Evolutionary conservation across 2,329 filamentous ascomycete genomes (phyloP).

Genomic region (Juglanconis sp.): DNA sequence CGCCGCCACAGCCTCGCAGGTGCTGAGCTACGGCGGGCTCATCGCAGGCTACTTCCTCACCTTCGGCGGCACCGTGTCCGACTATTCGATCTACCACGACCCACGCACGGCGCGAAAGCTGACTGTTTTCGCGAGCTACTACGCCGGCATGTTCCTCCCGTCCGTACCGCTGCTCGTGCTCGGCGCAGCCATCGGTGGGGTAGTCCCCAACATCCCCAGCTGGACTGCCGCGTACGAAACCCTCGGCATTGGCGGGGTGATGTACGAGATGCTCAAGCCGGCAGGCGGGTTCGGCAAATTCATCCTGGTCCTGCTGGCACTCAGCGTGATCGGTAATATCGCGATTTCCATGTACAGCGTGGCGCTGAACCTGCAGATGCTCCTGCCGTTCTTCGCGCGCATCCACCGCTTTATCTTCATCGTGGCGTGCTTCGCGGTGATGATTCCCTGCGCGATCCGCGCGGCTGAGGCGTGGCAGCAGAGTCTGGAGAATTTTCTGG

Average conservation of each 20-base stretch:
- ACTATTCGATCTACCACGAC: constrained; percentile 56
- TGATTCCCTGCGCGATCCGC: constrained; percentile 56
- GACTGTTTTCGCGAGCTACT: constrained; percentile 46
- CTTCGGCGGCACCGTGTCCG: constrained; percentile 49
- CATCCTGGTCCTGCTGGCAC: constrained; percentile 42
- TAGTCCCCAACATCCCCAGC: constrained; percentile 39
- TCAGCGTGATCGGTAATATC: constrained; percentile 43
- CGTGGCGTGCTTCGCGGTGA: constrained; percentile 53
- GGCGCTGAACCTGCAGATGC: constrained; percentile 46
- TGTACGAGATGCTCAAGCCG: constrained; percentile 44
- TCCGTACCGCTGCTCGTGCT: constrained; percentile 48
- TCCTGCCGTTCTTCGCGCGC: constrained; percentile 52
- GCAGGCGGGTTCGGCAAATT: constrained; percentile 46
- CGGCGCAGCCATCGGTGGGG: constrained; percentile 49
- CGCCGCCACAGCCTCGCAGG: constrained; percentile 33
- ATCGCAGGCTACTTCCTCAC: constrained; percentile 53
- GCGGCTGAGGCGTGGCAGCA: constrained; percentile 56
- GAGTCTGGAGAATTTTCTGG: constrained; percentile 55
- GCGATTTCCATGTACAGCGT: constrained; percentile 37
- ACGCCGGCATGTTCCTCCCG: constrained; percentile 48
- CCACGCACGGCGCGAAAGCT: constrained; percentile 29
- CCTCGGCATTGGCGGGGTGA: constrained; percentile 42
- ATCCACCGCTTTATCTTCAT: constrained; percentile 58
- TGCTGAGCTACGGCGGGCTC: constrained; percentile 44
- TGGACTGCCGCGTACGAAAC: constrained; percentile 40